A percentile compares a stretch with the other conserved stretches of the same genome.
Evolutionary conservation across 73 alveolate genomes (phyloP).

Genomic region (Stentor coeruleus): DNA sequence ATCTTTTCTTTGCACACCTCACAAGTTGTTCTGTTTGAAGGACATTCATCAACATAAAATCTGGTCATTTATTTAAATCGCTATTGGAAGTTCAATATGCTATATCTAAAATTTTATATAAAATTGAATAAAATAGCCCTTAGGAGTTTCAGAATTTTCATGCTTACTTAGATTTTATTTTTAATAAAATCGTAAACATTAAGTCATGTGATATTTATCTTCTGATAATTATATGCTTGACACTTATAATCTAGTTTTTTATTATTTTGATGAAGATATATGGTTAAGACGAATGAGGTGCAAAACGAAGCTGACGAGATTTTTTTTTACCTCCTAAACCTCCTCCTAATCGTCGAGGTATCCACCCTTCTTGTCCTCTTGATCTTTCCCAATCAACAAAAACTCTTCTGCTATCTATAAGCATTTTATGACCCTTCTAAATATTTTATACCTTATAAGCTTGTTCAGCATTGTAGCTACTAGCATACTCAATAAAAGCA

Average conservation of each 20-base stretch:
- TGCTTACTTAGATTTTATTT: too few species aligned
- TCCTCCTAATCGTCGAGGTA: constrained; percentile 43
- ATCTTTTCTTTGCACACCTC: neutral
- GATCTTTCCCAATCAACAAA: constrained; percentile 34
- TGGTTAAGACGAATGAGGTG: too few species aligned
- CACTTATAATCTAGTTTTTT: too few species aligned
- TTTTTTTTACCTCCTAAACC: constrained; percentile 43
- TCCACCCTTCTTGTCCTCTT: constrained; percentile 28
- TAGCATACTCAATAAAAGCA: constrained; percentile 33
- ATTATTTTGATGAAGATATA: too few species aligned
- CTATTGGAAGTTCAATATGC: too few species aligned
- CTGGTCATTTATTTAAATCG: neutral
- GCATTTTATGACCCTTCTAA: constrained; percentile 28
- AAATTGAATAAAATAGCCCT: too few species aligned
- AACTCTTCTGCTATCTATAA: constrained; percentile 29
- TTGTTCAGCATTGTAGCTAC: constrained; percentile 30
- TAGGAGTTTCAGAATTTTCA: too few species aligned
- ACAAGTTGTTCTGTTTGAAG: neutral
- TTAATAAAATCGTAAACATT: too few species aligned
- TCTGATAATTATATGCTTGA: too few species aligned
- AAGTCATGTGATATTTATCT: too few species aligned
- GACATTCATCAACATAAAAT: neutral
- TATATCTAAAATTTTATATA: too few species aligned
- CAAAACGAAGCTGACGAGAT: constrained; percentile 35
- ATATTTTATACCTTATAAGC: constrained; percentile 26